Base-by-base conservation (phyloP, 73 alveolate species). In the Blepharisma stoltei region DNA sequence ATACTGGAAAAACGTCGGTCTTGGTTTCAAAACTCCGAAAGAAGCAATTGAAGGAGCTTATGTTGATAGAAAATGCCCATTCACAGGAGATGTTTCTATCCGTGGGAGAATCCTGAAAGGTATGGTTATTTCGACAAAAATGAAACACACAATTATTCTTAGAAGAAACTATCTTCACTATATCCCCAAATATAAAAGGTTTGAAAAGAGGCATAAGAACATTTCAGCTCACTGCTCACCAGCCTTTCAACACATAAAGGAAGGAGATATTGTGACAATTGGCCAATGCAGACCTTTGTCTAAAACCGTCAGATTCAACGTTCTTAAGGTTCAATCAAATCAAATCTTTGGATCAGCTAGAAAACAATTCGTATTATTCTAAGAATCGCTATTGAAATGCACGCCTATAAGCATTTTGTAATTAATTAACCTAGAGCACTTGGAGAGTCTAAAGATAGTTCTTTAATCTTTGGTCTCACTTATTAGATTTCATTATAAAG, bases 241-340 rank as follows among this genome's bases (percentile, higher is more conserved):
- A 4, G 78, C 80, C 65, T 78, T 78, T 9, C 80, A 78, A 20
- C 80, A 69, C 14, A 55, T 67, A 78, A 78, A 78, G 83, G 83
- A 23, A 27, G 41, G 6, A 6, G 44, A 21, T 6, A 25, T 6
- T 65, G n/a, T 8, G 52, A 21, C 44, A 49, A 11, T 65, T 65
- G 98, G 99, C 54, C 98, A 96, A 89, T 96, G 99, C 98, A 94
- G 99, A 85, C 99, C 99, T 7, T 88, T 96, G 88, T 90, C 97
- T 65, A 96, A 96, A 90, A 94, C 98, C 44, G 98, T 96, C 76
- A 94, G 99, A 90, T 96, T 96, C 97, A 96, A 96, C 91, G 98
- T 93, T 46, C 78, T 96, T 86, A 90, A 94, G 89, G 86, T 55
- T 11, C 23, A 7, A 8, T 38, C 92, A 86, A 78, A 78, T 52